These are phyloP conservation scores for Komagataella pastoris DNA, from an alignment of 805 yeast species.

Conservation along the genomic window DNA sequence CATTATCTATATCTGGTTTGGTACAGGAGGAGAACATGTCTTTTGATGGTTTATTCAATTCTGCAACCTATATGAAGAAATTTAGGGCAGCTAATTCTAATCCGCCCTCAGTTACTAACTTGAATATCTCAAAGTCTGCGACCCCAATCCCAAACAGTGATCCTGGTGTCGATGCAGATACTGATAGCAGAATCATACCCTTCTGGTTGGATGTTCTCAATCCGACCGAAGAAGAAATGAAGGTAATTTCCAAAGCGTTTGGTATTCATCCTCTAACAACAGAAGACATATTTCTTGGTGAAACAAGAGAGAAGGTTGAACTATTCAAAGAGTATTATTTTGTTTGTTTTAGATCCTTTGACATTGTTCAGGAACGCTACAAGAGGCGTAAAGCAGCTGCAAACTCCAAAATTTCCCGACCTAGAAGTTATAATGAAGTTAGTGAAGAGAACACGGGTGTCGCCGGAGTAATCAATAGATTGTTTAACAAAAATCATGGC, in stretches of 20 bases:
- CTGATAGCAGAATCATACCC: conserved; percentile 31
- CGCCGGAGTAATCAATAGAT: background rate
- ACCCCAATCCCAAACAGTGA: background rate
- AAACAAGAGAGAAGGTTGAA: conserved; percentile 91
- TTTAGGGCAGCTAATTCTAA: background rate
- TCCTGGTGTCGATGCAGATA: background rate
- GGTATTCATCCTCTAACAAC: conserved; percentile 95
- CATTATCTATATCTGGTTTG: conserved; percentile 78
- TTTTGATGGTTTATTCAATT: conserved; percentile 52
- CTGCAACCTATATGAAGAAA: conserved; percentile 18
- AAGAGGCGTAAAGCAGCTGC: conserved; percentile 7
- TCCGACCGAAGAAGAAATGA: conserved; percentile 96
- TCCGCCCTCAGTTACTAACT: background rate
- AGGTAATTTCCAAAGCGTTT: conserved; percentile 76
- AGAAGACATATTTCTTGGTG: conserved; percentile 88
- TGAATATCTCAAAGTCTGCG: background rate
- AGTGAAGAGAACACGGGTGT: background rate
- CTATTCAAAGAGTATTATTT: conserved; percentile 82
- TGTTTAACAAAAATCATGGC: background rate
- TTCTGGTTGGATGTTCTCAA: conserved; percentile 91
- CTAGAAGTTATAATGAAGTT: background rate
- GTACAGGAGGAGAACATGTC: conserved; percentile 32
- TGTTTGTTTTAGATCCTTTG: conserved; percentile 79
- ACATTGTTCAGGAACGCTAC: conserved; percentile 63
- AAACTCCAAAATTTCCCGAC: background rate